phyloP scores from a whole-genome alignment of 1,284 basidiomycete species.

The Rhodotorula sp. region DNA sequence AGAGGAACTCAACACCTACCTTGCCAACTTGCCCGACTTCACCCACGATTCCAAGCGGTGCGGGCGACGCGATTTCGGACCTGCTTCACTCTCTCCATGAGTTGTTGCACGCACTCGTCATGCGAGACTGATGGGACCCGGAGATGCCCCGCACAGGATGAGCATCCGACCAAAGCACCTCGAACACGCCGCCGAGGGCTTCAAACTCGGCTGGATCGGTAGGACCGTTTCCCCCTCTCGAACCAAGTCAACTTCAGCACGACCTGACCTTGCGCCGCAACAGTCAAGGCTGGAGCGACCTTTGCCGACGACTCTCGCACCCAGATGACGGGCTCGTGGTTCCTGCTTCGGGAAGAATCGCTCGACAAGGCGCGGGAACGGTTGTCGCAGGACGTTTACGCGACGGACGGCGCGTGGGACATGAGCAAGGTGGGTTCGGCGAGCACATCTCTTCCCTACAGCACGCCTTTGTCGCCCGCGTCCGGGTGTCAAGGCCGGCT shows the following conservation, averaged over 20 bases:
- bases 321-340: slow-evolving; percentile 36
- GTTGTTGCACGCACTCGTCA: too few species aligned
- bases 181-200: slow-evolving; percentile 22
- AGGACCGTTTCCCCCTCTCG: background rate
- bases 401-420: slow-evolving; percentile 30
- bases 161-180: slow-evolving; percentile 30
- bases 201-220: slow-evolving; percentile 33
- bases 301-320: slow-evolving; percentile 27
- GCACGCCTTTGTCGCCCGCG: background rate
- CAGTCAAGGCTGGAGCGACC: slow-evolving; percentile 35
- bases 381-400: slow-evolving; percentile 31
- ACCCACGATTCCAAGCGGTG: slow-evolving; percentile 24
- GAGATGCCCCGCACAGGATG: slow-evolving; percentile 13
- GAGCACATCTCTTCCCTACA: background rate
- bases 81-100: too few species aligned
- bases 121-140: too few species aligned
- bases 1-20: slow-evolving; percentile 29
- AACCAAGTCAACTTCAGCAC: too few species aligned
- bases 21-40: slow-evolving; percentile 28
- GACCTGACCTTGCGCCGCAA: background rate
- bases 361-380: slow-evolving; percentile 25
- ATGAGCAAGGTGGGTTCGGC: slow-evolving; percentile 24
- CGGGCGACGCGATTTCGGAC: background rate
- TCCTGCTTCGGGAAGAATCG: slow-evolving; percentile 29
- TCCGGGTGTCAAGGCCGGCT: background rate